These are phyloP conservation scores for Fusarium verticillioides DNA, from an alignment of 2,329 filamentous ascomycete genomes.

Conservation along the genomic window DNA sequence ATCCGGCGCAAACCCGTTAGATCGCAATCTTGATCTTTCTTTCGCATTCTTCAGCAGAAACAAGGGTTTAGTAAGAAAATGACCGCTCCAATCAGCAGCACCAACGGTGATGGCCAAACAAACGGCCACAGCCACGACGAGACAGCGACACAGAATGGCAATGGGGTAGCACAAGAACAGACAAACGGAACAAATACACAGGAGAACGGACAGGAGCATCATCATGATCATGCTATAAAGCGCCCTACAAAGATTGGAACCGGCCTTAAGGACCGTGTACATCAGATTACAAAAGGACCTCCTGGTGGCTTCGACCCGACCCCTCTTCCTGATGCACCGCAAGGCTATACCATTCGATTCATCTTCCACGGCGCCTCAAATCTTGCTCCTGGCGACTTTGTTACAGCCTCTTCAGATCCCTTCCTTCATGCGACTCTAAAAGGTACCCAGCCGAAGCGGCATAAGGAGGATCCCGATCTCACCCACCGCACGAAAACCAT, in stretches of 20 bases:
- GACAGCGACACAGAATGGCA: slow-evolving; percentile 4
- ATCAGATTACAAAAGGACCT: slow-evolving; percentile 55
- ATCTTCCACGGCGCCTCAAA: slow-evolving; percentile 84
- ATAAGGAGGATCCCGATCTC: slow-evolving; percentile 86
- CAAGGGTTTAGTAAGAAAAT: slow-evolving; percentile 18
- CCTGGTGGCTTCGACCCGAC: slow-evolving; percentile 84
- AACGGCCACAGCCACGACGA: slow-evolving; percentile 22
- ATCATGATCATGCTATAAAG: slow-evolving; percentile 21
- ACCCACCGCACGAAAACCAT: slow-evolving; percentile 80
- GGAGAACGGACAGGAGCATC: slow-evolving; percentile 9
- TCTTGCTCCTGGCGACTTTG: slow-evolving; percentile 84
- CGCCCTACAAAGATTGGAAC: slow-evolving; percentile 19
- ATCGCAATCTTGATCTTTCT: slow-evolving; percentile 6
- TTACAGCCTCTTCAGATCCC: slow-evolving; percentile 82
- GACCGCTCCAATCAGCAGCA: slow-evolving; percentile 25
- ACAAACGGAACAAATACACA: background rate
- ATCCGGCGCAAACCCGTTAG: slow-evolving; percentile 16
- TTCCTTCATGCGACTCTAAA: slow-evolving; percentile 82
- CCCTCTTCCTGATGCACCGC: slow-evolving; percentile 77
- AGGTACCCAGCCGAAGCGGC: slow-evolving; percentile 75
- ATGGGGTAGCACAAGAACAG: slow-evolving; percentile 9
- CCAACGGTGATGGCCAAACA: slow-evolving; percentile 13
- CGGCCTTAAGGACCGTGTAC: slow-evolving; percentile 42
- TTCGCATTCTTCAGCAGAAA: slow-evolving; percentile 2
- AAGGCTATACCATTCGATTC: slow-evolving; percentile 86